These are phyloP conservation scores for Xenosphaeropsis pyriputrescens DNA, from an alignment of 2,329 filamentous ascomycete species.

Conservation along the genomic window DNA sequence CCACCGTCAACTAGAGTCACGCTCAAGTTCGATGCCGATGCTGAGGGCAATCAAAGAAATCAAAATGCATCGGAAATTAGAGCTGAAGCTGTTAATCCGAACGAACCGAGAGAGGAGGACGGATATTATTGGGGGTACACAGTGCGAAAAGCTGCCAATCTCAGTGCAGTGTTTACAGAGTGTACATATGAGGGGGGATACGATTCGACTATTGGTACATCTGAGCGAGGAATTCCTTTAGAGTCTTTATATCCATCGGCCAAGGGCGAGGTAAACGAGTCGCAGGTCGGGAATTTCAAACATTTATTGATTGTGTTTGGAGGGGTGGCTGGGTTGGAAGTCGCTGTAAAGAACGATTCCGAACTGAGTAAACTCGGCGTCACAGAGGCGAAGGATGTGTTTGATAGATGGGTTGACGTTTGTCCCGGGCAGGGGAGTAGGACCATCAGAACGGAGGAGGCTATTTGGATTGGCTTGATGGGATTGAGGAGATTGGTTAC, in stretches of 20 bases:
- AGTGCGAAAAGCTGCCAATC: constrained; percentile 47
- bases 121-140: constrained; percentile 83
- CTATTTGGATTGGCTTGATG: constrained; percentile 62
- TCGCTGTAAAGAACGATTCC: constrained; percentile 48
- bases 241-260: constrained; percentile 13
- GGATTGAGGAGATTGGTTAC: constrained; percentile 42
- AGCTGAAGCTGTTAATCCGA: constrained; percentile 51
- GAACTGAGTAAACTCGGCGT: constrained; percentile 42
- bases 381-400: constrained; percentile 50
- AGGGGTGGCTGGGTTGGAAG: constrained; percentile 66
- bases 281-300: constrained; percentile 32
- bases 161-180: constrained; percentile 67
- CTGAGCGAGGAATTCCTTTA: constrained; percentile 48
- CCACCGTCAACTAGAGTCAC: constrained; percentile 62
- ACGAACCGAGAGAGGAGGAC: constrained; percentile 53
- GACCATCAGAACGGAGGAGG: constrained; percentile 74
- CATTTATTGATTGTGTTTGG: constrained; percentile 72
- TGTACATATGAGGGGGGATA: constrained; percentile 64
- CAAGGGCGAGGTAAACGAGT: constrained; percentile 9
- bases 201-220: constrained; percentile 71
- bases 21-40: constrained; percentile 40
- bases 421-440: constrained; percentile 68
- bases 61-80: constrained; percentile 8
- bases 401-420: constrained; percentile 76
- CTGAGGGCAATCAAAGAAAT: constrained; percentile 21